Base-by-base conservation (phyloP, 1,284 basidiomycete genomes). In the Cryptococcus jaspeensis region DNA sequence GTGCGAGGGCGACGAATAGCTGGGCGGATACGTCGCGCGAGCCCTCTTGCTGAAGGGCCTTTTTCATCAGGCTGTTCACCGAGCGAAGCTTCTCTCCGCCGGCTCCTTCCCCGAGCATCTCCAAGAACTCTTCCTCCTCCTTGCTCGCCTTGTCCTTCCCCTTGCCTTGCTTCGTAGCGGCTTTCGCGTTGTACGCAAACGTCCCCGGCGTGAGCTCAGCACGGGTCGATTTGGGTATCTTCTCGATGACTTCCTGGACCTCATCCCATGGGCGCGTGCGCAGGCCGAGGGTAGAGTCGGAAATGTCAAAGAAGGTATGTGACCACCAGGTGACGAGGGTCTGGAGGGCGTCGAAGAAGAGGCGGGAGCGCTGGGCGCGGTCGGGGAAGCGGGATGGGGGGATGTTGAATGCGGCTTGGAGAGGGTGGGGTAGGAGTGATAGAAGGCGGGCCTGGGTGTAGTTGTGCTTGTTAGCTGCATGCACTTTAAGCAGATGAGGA, bases 1-100 rank as follows among this genome's bases (percentile, higher is more conserved):
- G 83, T 71, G 92, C 93, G 0, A 97, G 80, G 0, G 90, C 86
- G 11, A 92, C 95, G 71, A 98, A 98, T 6, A 99, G 82, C 68
- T 95, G 91, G 0, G 92, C 89, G 58, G 89, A 90, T 39, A 87
- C 85, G 75, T 99, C 95, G 58, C 91, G 82, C 20, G 88, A 90
- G 3, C 94, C 96, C 55, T 80, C 81, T 56, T 84, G 83, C 81
- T 88, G 86, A 15, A 95, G 78, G 0, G 87, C 87, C 69, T 92
- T 90, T 70, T 93, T 92, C 86, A 92, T 91, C 41, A 97, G 80
- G 60, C 90, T 93, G 69, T 92, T 91, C 22, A 84, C 80, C 47
- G 86, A 87, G 38, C 85, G 81, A 32, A 96, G 84, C 6, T 81
- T 72, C 75, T 96, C 92, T 52, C 81, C 80, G 23, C 84, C 83